Percentiles rank a stretch among this genome's conserved stretches.
Evolutionary conservation across 371 early-diverging fungal species (phyloP).

Genomic region (Mortierella sp.): DNA sequence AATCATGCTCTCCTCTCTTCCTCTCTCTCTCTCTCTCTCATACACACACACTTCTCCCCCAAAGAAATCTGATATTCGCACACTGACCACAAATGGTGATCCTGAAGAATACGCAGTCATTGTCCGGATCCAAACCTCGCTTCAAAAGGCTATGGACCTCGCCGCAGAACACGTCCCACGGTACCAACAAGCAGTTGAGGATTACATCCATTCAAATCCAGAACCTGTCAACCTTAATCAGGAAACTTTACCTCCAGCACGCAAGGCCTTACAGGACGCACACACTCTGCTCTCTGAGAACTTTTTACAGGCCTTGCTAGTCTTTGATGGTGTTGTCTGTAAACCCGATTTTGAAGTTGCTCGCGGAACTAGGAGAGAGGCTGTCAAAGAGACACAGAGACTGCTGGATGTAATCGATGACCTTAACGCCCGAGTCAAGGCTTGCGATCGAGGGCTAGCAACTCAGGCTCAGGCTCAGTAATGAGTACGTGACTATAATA

Average conservation of each 20-base stretch:
- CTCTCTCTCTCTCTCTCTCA: too few species aligned
- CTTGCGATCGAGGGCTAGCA: conserved; percentile 17
- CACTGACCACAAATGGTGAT: conserved; percentile 62
- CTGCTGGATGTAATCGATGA: conserved; percentile 67
- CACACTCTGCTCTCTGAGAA: conserved; percentile 66
- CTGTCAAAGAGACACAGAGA: conserved; percentile 65
- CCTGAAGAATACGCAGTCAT: conserved; percentile 58
- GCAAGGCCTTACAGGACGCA: conserved; percentile 62
- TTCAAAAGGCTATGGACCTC: conserved; percentile 37
- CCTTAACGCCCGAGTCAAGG: conserved; percentile 42
- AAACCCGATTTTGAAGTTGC: conserved; percentile 69
- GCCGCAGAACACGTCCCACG: conserved; percentile 44
- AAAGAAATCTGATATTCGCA: conserved; percentile 59
- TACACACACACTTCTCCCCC: too few species aligned
- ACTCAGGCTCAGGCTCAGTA: neutral
- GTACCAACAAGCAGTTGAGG: conserved; percentile 39
- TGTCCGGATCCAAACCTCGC: conserved; percentile 36
- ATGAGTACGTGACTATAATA: neutral
- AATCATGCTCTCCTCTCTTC: conserved; percentile 19
- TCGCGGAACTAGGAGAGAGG: conserved; percentile 67
- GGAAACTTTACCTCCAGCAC: conserved; percentile 17
- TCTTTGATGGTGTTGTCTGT: conserved; percentile 69
- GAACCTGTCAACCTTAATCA: conserved; percentile 14
- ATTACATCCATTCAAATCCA: conserved; percentile 29
- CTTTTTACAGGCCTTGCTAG: conserved; percentile 67